Evolutionary conservation across 2,329 filamentous ascomycete genomes (phyloP), one percentile per base, ranked within the genome.

Genomic region (Trichoderma guizhouense): DNA sequence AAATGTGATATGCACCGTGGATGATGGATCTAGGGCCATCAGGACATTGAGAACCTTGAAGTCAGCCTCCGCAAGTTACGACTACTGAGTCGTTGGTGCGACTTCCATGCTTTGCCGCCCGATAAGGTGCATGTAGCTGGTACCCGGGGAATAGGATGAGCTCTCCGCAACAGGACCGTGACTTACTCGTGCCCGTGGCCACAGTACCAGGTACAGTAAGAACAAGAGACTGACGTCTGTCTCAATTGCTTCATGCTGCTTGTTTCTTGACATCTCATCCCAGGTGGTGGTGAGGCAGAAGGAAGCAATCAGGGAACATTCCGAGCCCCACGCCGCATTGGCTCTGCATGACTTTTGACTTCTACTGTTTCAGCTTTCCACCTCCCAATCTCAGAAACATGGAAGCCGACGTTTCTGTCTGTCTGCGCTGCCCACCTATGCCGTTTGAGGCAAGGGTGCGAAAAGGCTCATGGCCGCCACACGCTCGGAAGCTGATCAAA

Each of bases 301-400:
- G 26, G 15, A n/a, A 68, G 65, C 24, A 39, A 36, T 51, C 24
- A 32, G 34, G 47, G 63, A 66, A 51, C 32, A 58, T 60, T n/a
- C 57, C 34, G 65, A 11, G 39, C 53, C 28, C 65, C 65, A 68
- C 53, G 28, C 65, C 65, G 36, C 36, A 32, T 60, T 60, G 36
- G 65, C 65, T 43, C 53, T 67, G 64, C 64, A 67, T 55, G 64
- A 21, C 15, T 43, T 39, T 57, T 24, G 36, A n/a, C 30, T 53
- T 58, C 24, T 14, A 58, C 64, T 57, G 64, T 67, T 67, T 67
- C 64, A 67, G 55, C 43, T 55, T 65, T 51, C 28, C 14, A 32
- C 51, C 64, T 43, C 30, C 30, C 64, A 67, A 58, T 67, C 64
- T 57, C 34, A 67, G 43, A 65, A 60, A 34, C 57, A 60, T 32